A percentile compares a stretch with the other conserved stretches of the same genome.
phyloP scores from a whole-genome alignment of 1,284 basidiomycete species.

The Fistulina hepatica region DNA sequence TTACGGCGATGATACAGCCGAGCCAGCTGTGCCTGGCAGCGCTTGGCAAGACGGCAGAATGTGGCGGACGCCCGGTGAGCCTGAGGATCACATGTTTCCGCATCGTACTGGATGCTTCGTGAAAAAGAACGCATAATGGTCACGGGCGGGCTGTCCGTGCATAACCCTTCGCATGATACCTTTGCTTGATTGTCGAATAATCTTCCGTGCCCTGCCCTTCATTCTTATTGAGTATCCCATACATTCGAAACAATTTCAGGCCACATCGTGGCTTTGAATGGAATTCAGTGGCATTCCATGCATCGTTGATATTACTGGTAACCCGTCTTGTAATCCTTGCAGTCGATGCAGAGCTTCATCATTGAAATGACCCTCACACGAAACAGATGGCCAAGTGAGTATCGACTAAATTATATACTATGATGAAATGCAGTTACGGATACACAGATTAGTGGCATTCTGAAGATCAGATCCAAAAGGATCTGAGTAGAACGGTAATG shows the following conservation, averaged over 20 bases:
- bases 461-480: too few species aligned
- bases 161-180: not conserved
- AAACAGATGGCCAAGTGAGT: too few species aligned
- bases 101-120: constrained; percentile 45
- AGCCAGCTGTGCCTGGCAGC: constrained; percentile 11
- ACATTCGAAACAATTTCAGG: not conserved
- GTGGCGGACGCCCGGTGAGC: constrained; percentile 36
- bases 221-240: not conserved
- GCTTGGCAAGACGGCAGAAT: constrained; percentile 33
- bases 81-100: constrained; percentile 43
- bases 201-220: not conserved
- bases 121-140: constrained; percentile 22
- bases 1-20: constrained; percentile 11
- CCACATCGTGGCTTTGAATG: too few species aligned
- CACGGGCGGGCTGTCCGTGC: not conserved
- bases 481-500: too few species aligned
- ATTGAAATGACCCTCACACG: too few species aligned
- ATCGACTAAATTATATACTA: too few species aligned
- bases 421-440: too few species aligned
- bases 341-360: too few species aligned
- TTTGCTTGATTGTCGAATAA: not conserved
- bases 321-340: too few species aligned
- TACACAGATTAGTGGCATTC: too few species aligned
- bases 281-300: too few species aligned
- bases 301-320: too few species aligned